A percentile compares a stretch with the other conserved stretches of the same genome.
phyloP scores from a whole-genome alignment of 2,329 filamentous ascomycete genomes.

The Achaetomium macrosporum region DNA sequence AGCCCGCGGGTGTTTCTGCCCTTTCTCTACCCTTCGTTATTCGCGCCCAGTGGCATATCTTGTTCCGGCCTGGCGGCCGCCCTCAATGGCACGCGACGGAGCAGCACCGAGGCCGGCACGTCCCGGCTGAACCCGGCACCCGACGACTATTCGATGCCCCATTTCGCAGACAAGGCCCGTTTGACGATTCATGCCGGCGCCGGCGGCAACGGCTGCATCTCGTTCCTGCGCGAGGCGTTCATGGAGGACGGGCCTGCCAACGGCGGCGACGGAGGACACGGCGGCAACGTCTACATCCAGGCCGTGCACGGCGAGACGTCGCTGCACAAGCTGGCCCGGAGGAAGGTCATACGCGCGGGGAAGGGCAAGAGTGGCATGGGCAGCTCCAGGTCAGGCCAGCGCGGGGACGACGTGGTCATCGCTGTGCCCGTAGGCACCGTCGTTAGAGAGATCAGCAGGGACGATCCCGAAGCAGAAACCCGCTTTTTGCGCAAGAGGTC shows the following conservation, averaged over 20 bases:
- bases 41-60: slow-evolving; percentile 28
- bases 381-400: slow-evolving; percentile 64
- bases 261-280: slow-evolving; percentile 87
- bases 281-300: slow-evolving; percentile 91
- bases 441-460: slow-evolving; percentile 71
- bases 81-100: slow-evolving; percentile 17
- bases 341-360: slow-evolving; percentile 67
- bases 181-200: slow-evolving; percentile 71
- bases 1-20: slow-evolving; percentile 36
- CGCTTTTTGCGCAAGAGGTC: slow-evolving; percentile 23
- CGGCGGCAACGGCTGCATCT: slow-evolving; percentile 89
- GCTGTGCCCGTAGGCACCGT: slow-evolving; percentile 91
- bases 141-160: slow-evolving; percentile 74
- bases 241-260: slow-evolving; percentile 85
- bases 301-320: slow-evolving; percentile 87
- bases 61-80: slow-evolving; percentile 17
- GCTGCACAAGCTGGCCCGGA: slow-evolving; percentile 80
- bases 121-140: slow-evolving; percentile 73
- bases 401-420: slow-evolving; percentile 82
- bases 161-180: slow-evolving; percentile 81
- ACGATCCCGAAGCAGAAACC: slow-evolving; percentile 71
- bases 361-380: slow-evolving; percentile 75
- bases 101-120: slow-evolving; percentile 22
- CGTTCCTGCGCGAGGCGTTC: slow-evolving; percentile 88
- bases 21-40: slow-evolving; percentile 48